Conservation (phyloP, 768 basidiomycete species). For the Tylopilus subfusipes region DNA sequence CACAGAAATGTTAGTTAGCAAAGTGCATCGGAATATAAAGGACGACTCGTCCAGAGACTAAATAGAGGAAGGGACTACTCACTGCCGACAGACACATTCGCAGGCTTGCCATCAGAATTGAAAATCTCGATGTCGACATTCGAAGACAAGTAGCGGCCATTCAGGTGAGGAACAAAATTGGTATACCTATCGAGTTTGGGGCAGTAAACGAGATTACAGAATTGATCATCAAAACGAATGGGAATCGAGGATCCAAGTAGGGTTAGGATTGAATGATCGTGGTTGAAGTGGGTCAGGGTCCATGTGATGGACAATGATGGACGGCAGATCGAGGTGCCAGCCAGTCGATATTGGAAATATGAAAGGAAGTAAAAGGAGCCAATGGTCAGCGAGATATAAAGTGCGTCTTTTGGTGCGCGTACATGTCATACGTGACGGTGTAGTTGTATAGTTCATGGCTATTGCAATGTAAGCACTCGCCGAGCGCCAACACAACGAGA, state of each 20-base stretch:
- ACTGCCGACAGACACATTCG: conserved; percentile 46
- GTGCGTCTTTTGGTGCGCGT: conserved; percentile 6
- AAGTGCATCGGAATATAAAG: not conserved
- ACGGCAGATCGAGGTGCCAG: not conserved
- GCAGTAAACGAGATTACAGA: not conserved
- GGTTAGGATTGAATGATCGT: conserved; percentile 1
- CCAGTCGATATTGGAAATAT: not conserved
- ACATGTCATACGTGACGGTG: conserved; percentile 65
- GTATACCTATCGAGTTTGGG: conserved; percentile 40
- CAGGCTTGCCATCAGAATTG: conserved; percentile 35
- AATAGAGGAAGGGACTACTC: conserved; percentile 7
- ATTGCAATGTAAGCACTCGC: not conserved
- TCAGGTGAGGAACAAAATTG: conserved; percentile 63
- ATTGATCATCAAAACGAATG: not conserved
- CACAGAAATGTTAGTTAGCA: conserved; percentile 37
- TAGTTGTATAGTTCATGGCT: conserved; percentile 85
- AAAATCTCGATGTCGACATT: conserved; percentile 81
- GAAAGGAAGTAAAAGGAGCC: not conserved
- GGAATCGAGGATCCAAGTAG: not conserved
- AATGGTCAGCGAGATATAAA: conserved; percentile 2
- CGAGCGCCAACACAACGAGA: too few species aligned
- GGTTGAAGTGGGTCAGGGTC: conserved; percentile 6
- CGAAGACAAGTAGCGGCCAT: conserved; percentile 75
- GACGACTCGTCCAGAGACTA: not conserved
- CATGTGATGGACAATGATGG: not conserved